Conservation (phyloP, 805 yeast species). For the Metschnikowia rubicola region DNA sequence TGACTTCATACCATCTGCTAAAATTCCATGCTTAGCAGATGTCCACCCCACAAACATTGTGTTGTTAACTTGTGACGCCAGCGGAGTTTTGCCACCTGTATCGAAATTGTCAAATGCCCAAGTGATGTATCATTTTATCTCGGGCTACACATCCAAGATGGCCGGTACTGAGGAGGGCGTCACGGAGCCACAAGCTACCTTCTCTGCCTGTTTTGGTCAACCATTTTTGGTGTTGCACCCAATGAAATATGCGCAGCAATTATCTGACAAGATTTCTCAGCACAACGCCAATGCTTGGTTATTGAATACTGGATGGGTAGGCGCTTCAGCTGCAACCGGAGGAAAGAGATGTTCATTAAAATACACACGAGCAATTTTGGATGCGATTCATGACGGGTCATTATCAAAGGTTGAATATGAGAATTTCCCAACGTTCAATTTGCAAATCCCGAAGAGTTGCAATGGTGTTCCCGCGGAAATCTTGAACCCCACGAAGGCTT, state of each 20-base stretch:
- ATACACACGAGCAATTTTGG: slow-evolving; percentile 94
- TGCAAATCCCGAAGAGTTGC: slow-evolving; percentile 78
- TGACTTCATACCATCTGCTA: slow-evolving; percentile 92
- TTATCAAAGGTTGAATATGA: slow-evolving; percentile 79
- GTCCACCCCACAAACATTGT: slow-evolving; percentile 90
- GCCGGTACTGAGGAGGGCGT: slow-evolving; percentile 99
- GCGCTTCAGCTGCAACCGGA: slow-evolving; percentile 85
- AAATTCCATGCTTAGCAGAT: slow-evolving; percentile 89
- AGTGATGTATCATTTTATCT: slow-evolving; percentile 98
- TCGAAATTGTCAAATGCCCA: slow-evolving; percentile 90
- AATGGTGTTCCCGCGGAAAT: slow-evolving; percentile 80
- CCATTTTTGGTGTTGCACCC: slow-evolving; percentile 98
- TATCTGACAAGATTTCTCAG: slow-evolving; percentile 84
- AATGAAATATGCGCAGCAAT: slow-evolving; percentile 95
- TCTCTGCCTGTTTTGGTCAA: slow-evolving; percentile 98
- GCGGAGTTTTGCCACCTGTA: slow-evolving; percentile 97
- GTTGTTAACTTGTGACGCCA: slow-evolving; percentile 93
- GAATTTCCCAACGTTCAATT: slow-evolving; percentile 79
- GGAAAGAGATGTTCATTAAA: slow-evolving; percentile 97
- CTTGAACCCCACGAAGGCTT: slow-evolving; percentile 80
- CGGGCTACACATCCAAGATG: slow-evolving; percentile 99
- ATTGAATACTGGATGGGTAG: slow-evolving; percentile 98
- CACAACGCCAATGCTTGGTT: slow-evolving; percentile 94
- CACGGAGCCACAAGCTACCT: slow-evolving; percentile 96
- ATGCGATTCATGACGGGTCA: slow-evolving; percentile 90